phyloP scores from a whole-genome alignment of 305 asterid genomes.

The Plantago rigida region DNA sequence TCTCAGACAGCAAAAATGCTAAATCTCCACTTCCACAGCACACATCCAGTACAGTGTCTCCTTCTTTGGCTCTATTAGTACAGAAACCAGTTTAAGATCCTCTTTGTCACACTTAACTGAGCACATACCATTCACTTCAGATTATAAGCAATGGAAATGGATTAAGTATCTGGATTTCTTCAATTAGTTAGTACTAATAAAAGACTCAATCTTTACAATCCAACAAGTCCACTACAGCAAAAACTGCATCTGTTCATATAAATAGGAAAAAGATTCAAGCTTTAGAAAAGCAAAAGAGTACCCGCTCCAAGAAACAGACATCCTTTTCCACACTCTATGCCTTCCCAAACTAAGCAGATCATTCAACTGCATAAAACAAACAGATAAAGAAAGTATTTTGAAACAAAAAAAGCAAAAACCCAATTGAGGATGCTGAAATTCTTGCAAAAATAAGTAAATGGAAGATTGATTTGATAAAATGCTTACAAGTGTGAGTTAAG shows the following conservation, averaged over 20 bases:
- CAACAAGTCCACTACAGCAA: background rate
- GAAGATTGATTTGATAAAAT: no score
- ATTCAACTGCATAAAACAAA: constrained; percentile 44
- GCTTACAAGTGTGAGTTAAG: no score
- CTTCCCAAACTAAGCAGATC: constrained; percentile 63
- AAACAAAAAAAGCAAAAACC: constrained; percentile 8
- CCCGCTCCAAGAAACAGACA: constrained; percentile 88
- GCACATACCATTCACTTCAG: constrained; percentile 6
- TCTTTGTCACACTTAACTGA: constrained; percentile 5
- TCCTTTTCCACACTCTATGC: constrained; percentile 81
- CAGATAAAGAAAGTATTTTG: background rate
- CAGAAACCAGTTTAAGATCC: no score
- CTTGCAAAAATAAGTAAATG: no score
- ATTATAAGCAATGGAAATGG: background rate
- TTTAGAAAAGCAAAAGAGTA: constrained; percentile 15
- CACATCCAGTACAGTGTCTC: constrained; percentile 70
- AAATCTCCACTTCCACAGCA: constrained; percentile 98
- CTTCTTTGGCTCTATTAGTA: constrained; percentile 60
- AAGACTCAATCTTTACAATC: constrained; percentile 4
- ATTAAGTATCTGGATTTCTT: background rate
- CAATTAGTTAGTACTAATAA: background rate
- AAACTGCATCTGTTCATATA: no score
- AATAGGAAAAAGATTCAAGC: no score
- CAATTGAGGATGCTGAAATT: constrained; percentile 11
- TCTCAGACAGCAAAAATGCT: constrained; percentile 75